phyloP scores from a whole-genome alignment of 805 yeast genomes.

The Candida ascalaphidarum region DNA sequence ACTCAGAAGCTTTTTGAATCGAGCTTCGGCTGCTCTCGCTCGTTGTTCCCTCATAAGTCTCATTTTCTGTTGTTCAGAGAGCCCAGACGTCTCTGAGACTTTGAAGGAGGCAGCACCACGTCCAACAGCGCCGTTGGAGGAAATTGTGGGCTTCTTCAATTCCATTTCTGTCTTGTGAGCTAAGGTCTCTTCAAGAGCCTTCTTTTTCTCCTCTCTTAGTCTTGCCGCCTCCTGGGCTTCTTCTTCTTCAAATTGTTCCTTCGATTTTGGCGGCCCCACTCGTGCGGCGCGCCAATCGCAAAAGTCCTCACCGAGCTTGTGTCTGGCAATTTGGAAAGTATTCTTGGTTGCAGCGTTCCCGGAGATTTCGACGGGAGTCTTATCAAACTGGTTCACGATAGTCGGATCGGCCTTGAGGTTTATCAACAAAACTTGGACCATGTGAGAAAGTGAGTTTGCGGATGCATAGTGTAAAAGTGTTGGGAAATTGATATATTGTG shows the following conservation, averaged over 20 bases:
- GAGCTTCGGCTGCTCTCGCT: constrained; percentile 93
- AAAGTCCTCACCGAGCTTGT: constrained; percentile 55
- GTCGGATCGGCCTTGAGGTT: constrained; percentile 69
- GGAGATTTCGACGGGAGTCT: constrained; percentile 63
- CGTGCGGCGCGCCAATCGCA: constrained; percentile 65
- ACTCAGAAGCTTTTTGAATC: constrained; percentile 30
- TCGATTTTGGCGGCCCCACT: constrained; percentile 53
- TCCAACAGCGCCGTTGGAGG: constrained; percentile 25
- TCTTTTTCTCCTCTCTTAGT: constrained; percentile 30
- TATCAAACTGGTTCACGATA: constrained; percentile 41
- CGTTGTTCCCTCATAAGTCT: constrained; percentile 87
- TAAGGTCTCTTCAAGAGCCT: constrained; percentile 35
- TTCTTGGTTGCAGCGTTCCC: constrained; percentile 35
- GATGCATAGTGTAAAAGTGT: constrained; percentile 77
- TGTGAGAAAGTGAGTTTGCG: constrained; percentile 53
- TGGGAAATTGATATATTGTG: constrained; percentile 49
- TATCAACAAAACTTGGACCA: constrained; percentile 55
- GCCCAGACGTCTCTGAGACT: constrained; percentile 43
- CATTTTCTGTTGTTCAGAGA: constrained; percentile 67
- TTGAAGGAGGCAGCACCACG: constrained; percentile 17
- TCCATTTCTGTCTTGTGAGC: constrained; percentile 34
- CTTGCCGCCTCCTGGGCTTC: constrained; percentile 26
- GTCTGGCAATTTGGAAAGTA: constrained; percentile 63
- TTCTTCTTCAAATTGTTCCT: constrained; percentile 45
- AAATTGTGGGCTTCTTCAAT: constrained; percentile 21